Conservation (phyloP, 2,329 filamentous ascomycete genomes). For the Arthrobotrys pseudoclavata region DNA sequence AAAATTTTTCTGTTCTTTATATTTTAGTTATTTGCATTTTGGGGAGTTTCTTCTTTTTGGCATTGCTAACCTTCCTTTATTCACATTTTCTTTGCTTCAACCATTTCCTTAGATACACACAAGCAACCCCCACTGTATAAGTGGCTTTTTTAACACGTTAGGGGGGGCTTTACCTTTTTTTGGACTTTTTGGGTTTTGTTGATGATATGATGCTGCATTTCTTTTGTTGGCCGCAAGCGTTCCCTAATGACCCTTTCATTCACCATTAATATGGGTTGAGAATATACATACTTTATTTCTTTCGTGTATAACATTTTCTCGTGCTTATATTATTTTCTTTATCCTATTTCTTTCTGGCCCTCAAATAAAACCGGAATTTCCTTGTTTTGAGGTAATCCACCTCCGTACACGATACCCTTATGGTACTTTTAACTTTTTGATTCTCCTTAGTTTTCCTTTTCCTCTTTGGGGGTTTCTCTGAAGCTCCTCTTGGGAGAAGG, state of each 20-base stretch:
- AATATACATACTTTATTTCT: constrained; percentile 32
- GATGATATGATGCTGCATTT: constrained; percentile 41
- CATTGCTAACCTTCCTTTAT: constrained; percentile 37
- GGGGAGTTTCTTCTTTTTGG: constrained; percentile 35
- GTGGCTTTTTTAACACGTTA: constrained; percentile 22
- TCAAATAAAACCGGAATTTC: constrained; percentile 20
- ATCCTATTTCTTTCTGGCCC: constrained; percentile 14
- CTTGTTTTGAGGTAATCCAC: constrained; percentile 31
- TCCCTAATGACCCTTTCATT: constrained; percentile 31
- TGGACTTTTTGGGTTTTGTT: constrained; percentile 16
- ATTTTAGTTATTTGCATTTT: constrained; percentile 39
- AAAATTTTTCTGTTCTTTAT: constrained; percentile 17
- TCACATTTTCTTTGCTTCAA: constrained; percentile 16
- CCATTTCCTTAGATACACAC: constrained; percentile 30
- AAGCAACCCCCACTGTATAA: constrained; percentile 23
- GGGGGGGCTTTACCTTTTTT: constrained; percentile 19
- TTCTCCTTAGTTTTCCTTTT: constrained; percentile 10
- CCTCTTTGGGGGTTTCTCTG: neutral
- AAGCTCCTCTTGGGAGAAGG: neutral
- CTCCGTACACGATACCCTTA: constrained; percentile 60
- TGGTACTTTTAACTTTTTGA: constrained; percentile 30
- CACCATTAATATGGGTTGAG: constrained; percentile 33
- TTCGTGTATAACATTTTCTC: constrained; percentile 31
- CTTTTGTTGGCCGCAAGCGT: constrained; percentile 9
- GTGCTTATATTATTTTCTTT: constrained; percentile 21